A percentile compares a stretch with the other conserved stretches of the same genome.
Conservation (phyloP, 2,329 filamentous ascomycete genomes). For the Rhexocercosporidium sp. region DNA sequence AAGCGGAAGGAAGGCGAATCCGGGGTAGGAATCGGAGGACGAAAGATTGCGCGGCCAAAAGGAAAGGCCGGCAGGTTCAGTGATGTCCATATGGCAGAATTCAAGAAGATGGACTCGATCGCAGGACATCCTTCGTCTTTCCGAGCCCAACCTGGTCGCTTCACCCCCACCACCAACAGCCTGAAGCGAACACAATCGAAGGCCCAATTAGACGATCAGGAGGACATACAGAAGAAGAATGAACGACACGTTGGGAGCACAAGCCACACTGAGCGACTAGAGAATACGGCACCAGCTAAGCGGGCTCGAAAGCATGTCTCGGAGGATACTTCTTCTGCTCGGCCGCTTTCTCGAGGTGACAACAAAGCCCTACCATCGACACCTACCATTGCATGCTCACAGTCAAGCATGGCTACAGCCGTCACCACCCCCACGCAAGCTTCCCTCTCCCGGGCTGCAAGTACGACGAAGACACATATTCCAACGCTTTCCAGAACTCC, state of each 20-base stretch:
- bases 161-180: constrained; percentile 53
- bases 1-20: constrained; percentile 49
- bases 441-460: constrained; percentile 66
- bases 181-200: constrained; percentile 62
- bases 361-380: constrained; percentile 51
- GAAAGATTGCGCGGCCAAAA: constrained; percentile 81
- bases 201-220: constrained; percentile 65
- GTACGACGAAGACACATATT: constrained; percentile 54
- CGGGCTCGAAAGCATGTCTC: constrained; percentile 69
- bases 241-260: constrained; percentile 16
- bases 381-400: constrained; percentile 50
- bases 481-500: constrained; percentile 58
- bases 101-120: constrained; percentile 98
- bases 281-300: constrained; percentile 61
- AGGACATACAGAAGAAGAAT: constrained; percentile 50
- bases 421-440: constrained; percentile 81
- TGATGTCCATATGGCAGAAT: constrained; percentile 83
- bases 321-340: constrained; percentile 72
- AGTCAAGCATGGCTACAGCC: constrained; percentile 55
- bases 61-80: constrained; percentile 81
- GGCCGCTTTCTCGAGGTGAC: constrained; percentile 60
- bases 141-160: constrained; percentile 60
- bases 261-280: constrained; percentile 32
- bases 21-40: constrained; percentile 50
- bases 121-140: constrained; percentile 83